Evolutionary conservation across 2,329 filamentous ascomycete species (phyloP), one percentile per base, ranked within the genome.

Genomic region (Microdochium trichocladiopsis): DNA sequence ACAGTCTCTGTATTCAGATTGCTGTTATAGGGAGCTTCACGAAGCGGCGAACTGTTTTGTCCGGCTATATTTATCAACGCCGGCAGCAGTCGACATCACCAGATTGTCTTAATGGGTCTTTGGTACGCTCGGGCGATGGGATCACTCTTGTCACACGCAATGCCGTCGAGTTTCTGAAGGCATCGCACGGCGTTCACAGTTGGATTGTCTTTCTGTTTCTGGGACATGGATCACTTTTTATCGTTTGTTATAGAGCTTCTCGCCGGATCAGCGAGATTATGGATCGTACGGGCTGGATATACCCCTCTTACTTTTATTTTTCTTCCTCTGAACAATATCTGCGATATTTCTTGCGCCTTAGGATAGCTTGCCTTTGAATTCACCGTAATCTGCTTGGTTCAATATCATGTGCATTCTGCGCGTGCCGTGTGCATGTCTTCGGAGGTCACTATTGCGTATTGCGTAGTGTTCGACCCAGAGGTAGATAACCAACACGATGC

Each of bases 141-240:
- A 45, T 45, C 41, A 45, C 41, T 45, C 41, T 45, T 45, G 41
- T 45, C 41, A 45, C 41, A 45, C 41, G 41, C 41, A 22, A 9
- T 45, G 41, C 41, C 41, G 41, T 45, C 41, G 41, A 45, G 41
- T 45, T 45, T 45, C 41, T 22, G 41, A 45, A 45, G 41, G 41
- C 41, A 45, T 45, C 41, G 41, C 41, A 45, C 41, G 41, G 41
- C 41, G 41, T 45, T 45, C 41, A 22, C 6, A 21, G 12, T 8
- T 6, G 18, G 18, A 22, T 45, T 22, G 18, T 45, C 28, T 21
- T 45, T 45, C 12, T 45, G 41, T 23, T 45, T 45, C n/a, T 12
- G 21, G 41, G 41, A 16, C 18, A 21, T 16, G 41, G n/a, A 37
- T 8, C 8, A 14, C 22, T 8, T 45, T 21, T 18, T 45, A 5